These are phyloP conservation scores for Mycena rebaudengoi DNA, from an alignment of 768 basidiomycete genomes.

Conservation along the genomic window DNA sequence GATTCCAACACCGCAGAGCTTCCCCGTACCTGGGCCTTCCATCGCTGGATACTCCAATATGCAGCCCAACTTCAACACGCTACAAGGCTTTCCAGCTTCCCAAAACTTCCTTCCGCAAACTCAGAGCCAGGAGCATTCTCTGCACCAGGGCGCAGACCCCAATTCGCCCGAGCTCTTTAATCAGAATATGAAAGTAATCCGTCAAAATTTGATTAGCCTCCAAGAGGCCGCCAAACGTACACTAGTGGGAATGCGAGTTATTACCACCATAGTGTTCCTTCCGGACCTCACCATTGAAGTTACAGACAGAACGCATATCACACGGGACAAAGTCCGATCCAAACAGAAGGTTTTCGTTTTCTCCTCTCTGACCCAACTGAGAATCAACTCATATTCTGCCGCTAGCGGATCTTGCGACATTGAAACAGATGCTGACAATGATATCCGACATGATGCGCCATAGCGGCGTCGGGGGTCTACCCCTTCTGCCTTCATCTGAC, in stretches of 20 bases:
- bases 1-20: constrained; percentile 3
- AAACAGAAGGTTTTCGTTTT: constrained; percentile 60
- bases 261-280: background rate
- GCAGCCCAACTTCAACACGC: background rate
- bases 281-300: background rate
- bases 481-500: constrained; percentile 46
- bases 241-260: constrained; percentile 61
- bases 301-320: constrained; percentile 70
- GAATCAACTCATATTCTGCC: background rate
- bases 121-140: constrained; percentile 18
- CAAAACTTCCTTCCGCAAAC: constrained; percentile 9
- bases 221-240: constrained; percentile 58
- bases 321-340: constrained; percentile 57
- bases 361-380: background rate
- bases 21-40: background rate
- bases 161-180: constrained; percentile 72
- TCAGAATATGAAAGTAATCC: constrained; percentile 58
- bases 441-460: constrained; percentile 60
- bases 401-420: constrained; percentile 52
- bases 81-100: background rate
- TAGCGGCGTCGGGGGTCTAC: constrained; percentile 74
- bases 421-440: constrained; percentile 58
- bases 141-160: constrained; percentile 53
- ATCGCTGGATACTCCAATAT: constrained; percentile 8
- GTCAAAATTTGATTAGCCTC: constrained; percentile 58